phyloP scores from a whole-genome alignment of 2,329 filamentous ascomycete genomes.

The Metarhizium brunneum region DNA sequence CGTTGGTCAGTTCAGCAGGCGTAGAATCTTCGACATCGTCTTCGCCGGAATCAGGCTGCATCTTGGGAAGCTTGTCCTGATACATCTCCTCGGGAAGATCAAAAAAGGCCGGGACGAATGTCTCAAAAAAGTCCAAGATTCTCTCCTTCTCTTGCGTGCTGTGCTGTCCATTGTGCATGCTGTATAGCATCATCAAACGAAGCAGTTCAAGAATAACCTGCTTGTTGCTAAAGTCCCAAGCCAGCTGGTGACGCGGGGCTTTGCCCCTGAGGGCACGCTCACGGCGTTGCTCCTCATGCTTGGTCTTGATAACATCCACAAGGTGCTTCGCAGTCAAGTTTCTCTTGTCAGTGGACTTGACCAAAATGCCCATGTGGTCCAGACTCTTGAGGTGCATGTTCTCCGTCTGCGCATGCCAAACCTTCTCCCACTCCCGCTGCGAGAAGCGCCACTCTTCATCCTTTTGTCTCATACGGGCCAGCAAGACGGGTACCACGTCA shows the following conservation, averaged over 20 bases:
- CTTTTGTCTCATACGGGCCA: slow-evolving; percentile 88
- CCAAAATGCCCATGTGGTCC: slow-evolving; percentile 89
- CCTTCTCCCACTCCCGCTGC: slow-evolving; percentile 96
- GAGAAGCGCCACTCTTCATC: slow-evolving; percentile 97
- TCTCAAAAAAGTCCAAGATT: slow-evolving; percentile 66
- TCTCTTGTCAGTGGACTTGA: slow-evolving; percentile 83
- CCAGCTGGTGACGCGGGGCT: slow-evolving; percentile 61
- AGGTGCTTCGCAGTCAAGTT: slow-evolving; percentile 85
- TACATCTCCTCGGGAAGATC: slow-evolving; percentile 63
- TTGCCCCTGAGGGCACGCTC: slow-evolving; percentile 54
- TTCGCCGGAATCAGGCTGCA: slow-evolving; percentile 61
- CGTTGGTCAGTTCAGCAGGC: slow-evolving; percentile 61
- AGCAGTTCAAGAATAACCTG: slow-evolving; percentile 56
- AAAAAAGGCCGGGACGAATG: slow-evolving; percentile 69
- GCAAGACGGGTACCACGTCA: slow-evolving; percentile 77
- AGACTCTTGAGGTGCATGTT: slow-evolving; percentile 93
- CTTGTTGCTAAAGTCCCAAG: slow-evolving; percentile 64
- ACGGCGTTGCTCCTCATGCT: slow-evolving; percentile 82
- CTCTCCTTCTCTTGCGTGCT: slow-evolving; percentile 65
- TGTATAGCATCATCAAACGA: slow-evolving; percentile 54
- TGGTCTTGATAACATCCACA: slow-evolving; percentile 82
- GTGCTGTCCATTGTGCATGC: slow-evolving; percentile 60
- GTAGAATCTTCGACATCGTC: slow-evolving; percentile 69
- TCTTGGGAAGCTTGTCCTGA: slow-evolving; percentile 55
- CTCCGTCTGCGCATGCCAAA: slow-evolving; percentile 94